Evolutionary conservation across 2,329 filamentous ascomycete species (phyloP), one percentile per base, ranked within the genome.

Genomic region (Blastomyces gilchristii): DNA sequence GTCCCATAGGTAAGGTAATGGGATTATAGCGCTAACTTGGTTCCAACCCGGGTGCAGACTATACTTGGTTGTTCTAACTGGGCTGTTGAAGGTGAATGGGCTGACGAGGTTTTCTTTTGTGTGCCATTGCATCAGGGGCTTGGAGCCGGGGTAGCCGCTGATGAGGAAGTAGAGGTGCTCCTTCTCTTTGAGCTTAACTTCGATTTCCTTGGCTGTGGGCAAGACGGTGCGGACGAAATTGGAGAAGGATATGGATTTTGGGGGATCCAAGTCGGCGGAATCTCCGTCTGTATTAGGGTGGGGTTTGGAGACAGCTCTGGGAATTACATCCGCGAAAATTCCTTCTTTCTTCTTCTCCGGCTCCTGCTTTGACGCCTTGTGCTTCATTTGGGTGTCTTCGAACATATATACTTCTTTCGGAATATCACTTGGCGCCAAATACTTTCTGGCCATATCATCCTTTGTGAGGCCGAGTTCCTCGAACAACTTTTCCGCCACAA

Each of bases 111-210:
- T 58, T 11, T 45, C 56, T 43, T 37, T 28, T 14, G 56, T 58
- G 56, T 58, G 56, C 56, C 56, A 58, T 25, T 58, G 56, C 56
- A 58, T 58, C 25, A 58, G 14, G 25, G 56, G 56, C n/a, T 45
- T 58, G 39, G 56, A 58, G 39, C 39, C 56, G 45, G 56, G 56
- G 28, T 45, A 25, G 39, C 56, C 56, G 37, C n/a, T n/a, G 25
- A 58, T 58, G 9, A 41, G 45, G 37, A 58, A 58, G 56, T 43
- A 43, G 56, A 58, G 39, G 16, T 58, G 31, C 16, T 58, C 56
- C 22, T 28, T 28, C 7, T 37, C 12, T 7, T 18, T 3, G 39
- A 58, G 9, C 56, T 45, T 22, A 39, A 58, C 14, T 58, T 58
- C 56, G 22, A 58, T 22, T 45, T 43, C 12, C 39, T 43, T 58